Base-by-base conservation (phyloP, 805 yeast species). In the Kockiozyma suomiensis region DNA sequence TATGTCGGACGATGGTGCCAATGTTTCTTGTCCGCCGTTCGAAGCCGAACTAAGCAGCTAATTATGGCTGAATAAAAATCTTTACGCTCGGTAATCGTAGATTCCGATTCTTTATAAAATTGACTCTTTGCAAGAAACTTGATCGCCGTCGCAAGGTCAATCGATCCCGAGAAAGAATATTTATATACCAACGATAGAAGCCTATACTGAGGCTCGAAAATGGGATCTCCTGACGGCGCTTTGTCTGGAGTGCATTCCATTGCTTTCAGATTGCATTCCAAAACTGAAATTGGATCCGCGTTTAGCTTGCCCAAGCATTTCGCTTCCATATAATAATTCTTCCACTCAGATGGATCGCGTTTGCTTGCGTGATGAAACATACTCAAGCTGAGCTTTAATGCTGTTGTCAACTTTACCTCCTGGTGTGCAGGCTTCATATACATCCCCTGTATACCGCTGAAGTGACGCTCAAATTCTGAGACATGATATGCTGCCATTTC, bases 1-100 rank as follows among this genome's bases (percentile, higher is more conserved):
- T 81, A 91, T 1, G 82, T 79, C 1, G 97, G 96, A 54, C 88
- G 81, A 70, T 94, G 98, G 54, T 91, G 96, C 97, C 97, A 91
- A 54, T 85, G 88, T 70, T 85, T 88, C 70, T 87, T 91, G 70
- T 93, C 98, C 10, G 81, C 62, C 4, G 54, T 28, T 12, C 61
- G 37, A 19, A 61, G 41, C 25, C 61, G 32, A 15, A 33, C 25
- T 4, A 61, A 26, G 15, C 51, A 45, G 19, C 48, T 56, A 8
- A 61, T 48, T 21, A 61, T 5, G 2, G 38, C 33, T 28, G n/a
- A 19, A 32, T 45, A 61, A 8, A 61, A 25, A 15, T 33, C 57
- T 8, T 32, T 35, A 23, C 38, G 40, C 5, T 40, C 50, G 2
- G 30, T 35, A n/a, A 53, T 48, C 2, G 45, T 23, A 6, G 4